Conservation (phyloP, 2,329 filamentous ascomycete genomes). For the Ustilaginoidea virens region DNA sequence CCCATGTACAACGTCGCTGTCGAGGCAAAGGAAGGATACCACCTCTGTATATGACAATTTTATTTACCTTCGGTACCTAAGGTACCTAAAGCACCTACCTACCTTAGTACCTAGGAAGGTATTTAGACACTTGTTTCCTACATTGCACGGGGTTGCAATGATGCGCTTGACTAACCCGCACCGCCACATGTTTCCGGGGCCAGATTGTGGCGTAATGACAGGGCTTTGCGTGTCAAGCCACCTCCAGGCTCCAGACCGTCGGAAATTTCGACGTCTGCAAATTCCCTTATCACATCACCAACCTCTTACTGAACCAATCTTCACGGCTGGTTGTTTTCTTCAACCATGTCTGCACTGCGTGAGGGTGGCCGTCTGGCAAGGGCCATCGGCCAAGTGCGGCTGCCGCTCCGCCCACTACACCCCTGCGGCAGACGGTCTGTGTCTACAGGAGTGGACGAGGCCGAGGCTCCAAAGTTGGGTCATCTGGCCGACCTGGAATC, state of each 20-base stretch:
- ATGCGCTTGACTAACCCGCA: slow-evolving; percentile 1
- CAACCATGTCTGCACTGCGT: slow-evolving; percentile 25
- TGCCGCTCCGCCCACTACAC: slow-evolving; percentile 11
- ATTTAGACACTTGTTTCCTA: too few relatives aligned
- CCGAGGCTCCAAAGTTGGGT: slow-evolving; percentile 10
- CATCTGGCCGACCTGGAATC: slow-evolving; percentile 33
- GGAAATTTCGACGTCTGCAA: slow-evolving; percentile 18
- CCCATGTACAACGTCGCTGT: too few relatives aligned
- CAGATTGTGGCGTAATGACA: slow-evolving; percentile 2
- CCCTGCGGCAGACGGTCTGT: slow-evolving; percentile 24
- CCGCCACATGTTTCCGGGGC: slow-evolving; percentile 3
- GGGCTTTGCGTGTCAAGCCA: slow-evolving; percentile 7
- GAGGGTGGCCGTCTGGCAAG: slow-evolving; percentile 22
- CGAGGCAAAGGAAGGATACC: too few relatives aligned
- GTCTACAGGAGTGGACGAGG: slow-evolving; percentile 27
- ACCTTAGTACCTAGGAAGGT: too few relatives aligned
- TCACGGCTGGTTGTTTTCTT: too few relatives aligned
- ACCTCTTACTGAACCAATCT: too few relatives aligned
- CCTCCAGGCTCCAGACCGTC: too few relatives aligned
- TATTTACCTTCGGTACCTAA: too few relatives aligned
- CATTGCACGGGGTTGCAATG: too few relatives aligned
- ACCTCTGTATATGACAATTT: too few relatives aligned
- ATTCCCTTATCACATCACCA: not conserved
- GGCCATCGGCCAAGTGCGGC: slow-evolving; percentile 14
- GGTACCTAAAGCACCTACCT: too few relatives aligned